These are phyloP conservation scores for Pseudonitzschia pungens DNA, from an alignment of 108 stramenopile species.

Conservation along the genomic window DNA sequence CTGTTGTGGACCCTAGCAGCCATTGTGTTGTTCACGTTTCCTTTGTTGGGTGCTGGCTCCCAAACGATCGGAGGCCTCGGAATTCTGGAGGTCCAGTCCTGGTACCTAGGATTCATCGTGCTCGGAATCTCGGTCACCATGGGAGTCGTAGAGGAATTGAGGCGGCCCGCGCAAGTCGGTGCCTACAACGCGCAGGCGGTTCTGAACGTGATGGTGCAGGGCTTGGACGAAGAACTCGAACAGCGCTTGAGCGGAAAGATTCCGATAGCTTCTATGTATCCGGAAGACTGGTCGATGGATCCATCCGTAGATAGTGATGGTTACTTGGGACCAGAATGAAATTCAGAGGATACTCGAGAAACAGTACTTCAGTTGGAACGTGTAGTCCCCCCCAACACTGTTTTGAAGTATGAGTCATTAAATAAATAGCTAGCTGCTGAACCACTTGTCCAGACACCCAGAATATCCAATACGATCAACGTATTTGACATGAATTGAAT, in stretches of 20 bases:
- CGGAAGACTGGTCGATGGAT: constrained; percentile 20
- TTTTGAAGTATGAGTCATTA: too few relatives aligned
- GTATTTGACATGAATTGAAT: too few relatives aligned
- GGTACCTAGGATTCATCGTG: constrained; percentile 57
- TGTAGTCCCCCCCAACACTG: too few relatives aligned
- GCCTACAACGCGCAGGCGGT: constrained; percentile 82
- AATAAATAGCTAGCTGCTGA: too few relatives aligned
- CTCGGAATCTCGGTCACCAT: constrained; percentile 69
- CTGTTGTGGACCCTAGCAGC: constrained; percentile 70
- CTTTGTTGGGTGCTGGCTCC: constrained; percentile 72
- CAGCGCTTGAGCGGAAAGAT: constrained; percentile 43
- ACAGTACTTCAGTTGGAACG: too few relatives aligned
- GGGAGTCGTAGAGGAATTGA: constrained; percentile 69
- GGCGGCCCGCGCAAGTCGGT: constrained; percentile 56
- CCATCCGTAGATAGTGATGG: constrained; percentile 38
- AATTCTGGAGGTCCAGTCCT: constrained; percentile 45
- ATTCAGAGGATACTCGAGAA: neutral
- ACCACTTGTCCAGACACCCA: too few relatives aligned
- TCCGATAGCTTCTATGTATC: neutral
- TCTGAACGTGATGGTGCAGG: constrained; percentile 74
- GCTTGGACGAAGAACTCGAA: constrained; percentile 74
- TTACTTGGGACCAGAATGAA: constrained; percentile 13
- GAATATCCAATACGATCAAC: too few relatives aligned
- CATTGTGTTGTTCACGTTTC: constrained; percentile 67
- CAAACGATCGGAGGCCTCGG: constrained; percentile 57